Conservation (phyloP, 345 rosid species). For the Eucalyptus marginata region DNA sequence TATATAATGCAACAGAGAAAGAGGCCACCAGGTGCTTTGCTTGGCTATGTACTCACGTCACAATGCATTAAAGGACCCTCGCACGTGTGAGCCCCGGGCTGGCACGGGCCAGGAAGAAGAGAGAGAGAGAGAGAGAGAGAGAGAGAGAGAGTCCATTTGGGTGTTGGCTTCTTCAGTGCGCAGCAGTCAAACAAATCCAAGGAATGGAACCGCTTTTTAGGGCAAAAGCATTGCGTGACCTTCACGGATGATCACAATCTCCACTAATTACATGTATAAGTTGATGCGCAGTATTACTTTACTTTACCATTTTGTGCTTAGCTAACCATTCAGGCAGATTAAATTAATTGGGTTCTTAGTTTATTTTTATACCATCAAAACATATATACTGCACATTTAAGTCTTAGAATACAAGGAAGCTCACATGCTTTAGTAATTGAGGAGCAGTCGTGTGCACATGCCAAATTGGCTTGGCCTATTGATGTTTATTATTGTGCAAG, state of each 20-base stretch:
- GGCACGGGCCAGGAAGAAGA: not conserved
- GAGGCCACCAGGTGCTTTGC: not conserved
- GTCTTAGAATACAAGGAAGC: not conserved
- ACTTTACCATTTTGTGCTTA: not conserved
- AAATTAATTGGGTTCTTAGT: not conserved
- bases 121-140: not conserved
- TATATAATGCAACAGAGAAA: not conserved
- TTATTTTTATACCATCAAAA: no score
- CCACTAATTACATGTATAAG: not conserved
- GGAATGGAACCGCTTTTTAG: not conserved
- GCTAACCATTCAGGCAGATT: not conserved
- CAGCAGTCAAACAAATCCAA: not conserved
- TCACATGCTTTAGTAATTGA: not conserved
- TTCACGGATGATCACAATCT: not conserved
- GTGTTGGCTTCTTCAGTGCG: not conserved
- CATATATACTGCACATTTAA: not conserved
- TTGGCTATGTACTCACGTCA: not conserved
- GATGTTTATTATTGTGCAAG: no score
- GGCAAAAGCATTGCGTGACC: not conserved
- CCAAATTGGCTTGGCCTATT: no score
- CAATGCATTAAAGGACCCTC: not conserved
- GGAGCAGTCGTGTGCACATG: no score
- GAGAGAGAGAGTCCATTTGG: not conserved
- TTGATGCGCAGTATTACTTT: not conserved
- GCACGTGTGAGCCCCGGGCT: not conserved